Base-by-base conservation (phyloP, 2,329 filamentous ascomycete genomes). In the Aspergillus sp. region DNA sequence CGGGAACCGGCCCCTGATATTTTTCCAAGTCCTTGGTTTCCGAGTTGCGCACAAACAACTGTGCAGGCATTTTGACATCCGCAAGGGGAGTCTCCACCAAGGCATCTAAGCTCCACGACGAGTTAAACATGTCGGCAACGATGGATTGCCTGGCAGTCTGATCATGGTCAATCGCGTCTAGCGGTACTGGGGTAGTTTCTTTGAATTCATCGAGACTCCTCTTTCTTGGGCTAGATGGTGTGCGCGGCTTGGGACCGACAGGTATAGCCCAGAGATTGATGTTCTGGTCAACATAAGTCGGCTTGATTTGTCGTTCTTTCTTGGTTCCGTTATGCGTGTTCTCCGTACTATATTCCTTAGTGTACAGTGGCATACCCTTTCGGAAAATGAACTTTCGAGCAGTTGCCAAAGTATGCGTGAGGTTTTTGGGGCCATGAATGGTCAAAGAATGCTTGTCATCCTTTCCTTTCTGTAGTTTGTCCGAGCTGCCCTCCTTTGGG, bases 191-290 rank as follows among this genome's bases (percentile, higher is more conserved):
- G 8, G 59, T 41, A 15, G 61, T 46, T 59, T 76, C 73, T 54
- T 72, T 65, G 48, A 83, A 83, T 59, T 87, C 84, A 30, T 84
- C 82, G 65, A 80, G 73, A 57, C 77, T 84, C 59, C 82, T 72
- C 68, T 83, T 84, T 59, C 80, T 79, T 22, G 74, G 70, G 54
- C 74, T 77, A 13, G 73, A 65, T 7, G 51, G 62, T 22, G 49
- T 59, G 15, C 62, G 49, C 3, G 67, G 59, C 7, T 53, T 62
- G 7, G 62, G 66, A 54, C 54, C 73, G 45, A 91, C 77, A 0
- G 91, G 85, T 71, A 98, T 83, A 50, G 92, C 89, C 94, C 94
- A 98, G 1, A 97, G 90, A 61, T 88, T 87, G 59, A 97, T 87
- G 64, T 89, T 88, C 11, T 86, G 82, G 74, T 98, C 94, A 61